Percentiles rank a stretch among this genome's conserved stretches.
These are phyloP conservation scores for Pseudocercospora crystallina DNA, from an alignment of 2,329 filamentous ascomycete genomes.

Conservation along the genomic window DNA sequence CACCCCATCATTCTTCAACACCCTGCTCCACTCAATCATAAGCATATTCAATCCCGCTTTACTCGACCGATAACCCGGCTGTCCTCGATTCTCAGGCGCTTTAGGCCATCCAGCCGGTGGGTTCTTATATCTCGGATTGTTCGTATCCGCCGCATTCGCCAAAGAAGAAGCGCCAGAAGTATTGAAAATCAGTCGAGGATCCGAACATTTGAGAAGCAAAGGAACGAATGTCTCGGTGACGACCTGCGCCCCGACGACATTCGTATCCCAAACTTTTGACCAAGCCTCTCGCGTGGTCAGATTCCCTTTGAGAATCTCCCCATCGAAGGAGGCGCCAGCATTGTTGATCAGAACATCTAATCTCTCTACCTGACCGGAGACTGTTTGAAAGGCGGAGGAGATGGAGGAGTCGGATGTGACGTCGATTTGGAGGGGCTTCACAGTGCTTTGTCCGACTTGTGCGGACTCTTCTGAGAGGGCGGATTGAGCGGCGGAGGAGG, in stretches of 20 bases:
- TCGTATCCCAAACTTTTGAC: conserved; percentile 38
- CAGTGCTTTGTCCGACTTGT: conserved; percentile 40
- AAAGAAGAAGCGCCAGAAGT: conserved; percentile 46
- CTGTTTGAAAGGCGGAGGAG: conserved; percentile 42
- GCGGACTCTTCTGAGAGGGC: conserved; percentile 39
- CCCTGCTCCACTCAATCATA: conserved; percentile 48
- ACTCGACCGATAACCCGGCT: conserved; percentile 38
- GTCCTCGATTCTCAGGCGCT: conserved; percentile 24
- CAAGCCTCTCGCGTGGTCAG: conserved; percentile 38
- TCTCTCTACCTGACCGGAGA: conserved; percentile 46
- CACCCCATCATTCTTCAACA: conserved; percentile 42
- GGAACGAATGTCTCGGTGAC: conserved; percentile 38
- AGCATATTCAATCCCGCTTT: conserved; percentile 52
- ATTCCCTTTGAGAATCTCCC: conserved; percentile 29
- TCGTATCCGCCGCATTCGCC: conserved; percentile 31
- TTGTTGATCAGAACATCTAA: conserved; percentile 60
- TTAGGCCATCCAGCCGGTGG: conserved; percentile 51
- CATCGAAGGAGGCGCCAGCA: conserved; percentile 51
- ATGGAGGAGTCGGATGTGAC: conserved; percentile 56
- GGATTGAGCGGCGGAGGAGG: conserved; percentile 30
- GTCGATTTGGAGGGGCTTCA: conserved; percentile 52
- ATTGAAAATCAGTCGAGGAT: conserved; percentile 41
- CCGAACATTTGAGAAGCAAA: conserved; percentile 37
- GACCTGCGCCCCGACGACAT: conserved; percentile 41
- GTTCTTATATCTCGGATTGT: conserved; percentile 20